Evolutionary conservation across 345 rosid genomes (phyloP).

Genomic region (Eucalyptus cloeziana): DNA sequence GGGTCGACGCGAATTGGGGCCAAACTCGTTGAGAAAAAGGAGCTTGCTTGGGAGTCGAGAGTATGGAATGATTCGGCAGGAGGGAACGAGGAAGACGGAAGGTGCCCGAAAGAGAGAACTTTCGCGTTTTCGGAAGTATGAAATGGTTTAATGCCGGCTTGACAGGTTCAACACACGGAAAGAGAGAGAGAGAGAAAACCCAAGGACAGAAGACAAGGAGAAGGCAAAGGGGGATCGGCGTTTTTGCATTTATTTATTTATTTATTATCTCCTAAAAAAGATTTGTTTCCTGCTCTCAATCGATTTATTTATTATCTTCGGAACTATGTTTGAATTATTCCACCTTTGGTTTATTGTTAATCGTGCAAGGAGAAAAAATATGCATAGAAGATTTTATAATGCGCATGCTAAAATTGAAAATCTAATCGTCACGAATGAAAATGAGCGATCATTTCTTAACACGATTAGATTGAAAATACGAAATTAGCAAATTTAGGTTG

Average conservation of each 20-base stretch:
- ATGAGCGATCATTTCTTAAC: background rate
- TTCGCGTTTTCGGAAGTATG: background rate
- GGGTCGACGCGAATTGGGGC: background rate
- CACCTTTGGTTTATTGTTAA: background rate
- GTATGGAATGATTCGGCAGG: background rate
- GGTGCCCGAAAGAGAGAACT: background rate
- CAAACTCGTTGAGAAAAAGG: background rate
- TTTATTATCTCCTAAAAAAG: background rate
- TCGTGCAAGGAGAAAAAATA: background rate
- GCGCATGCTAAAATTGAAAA: background rate
- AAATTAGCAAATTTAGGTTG: background rate
- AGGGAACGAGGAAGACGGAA: background rate
- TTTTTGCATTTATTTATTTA: background rate
- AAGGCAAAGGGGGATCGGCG: background rate
- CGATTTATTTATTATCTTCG: background rate
- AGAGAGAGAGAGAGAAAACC: background rate
- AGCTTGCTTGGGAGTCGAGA: background rate
- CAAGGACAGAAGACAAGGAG: background rate
- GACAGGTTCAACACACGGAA: background rate
- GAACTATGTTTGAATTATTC: background rate
- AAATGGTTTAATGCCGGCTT: background rate
- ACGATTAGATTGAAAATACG: accelerated
- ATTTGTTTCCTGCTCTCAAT: background rate
- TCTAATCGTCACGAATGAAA: background rate
- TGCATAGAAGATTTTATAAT: background rate